phyloP scores from a whole-genome alignment of 2,329 filamentous ascomycete species.

The Botrytis porri region DNA sequence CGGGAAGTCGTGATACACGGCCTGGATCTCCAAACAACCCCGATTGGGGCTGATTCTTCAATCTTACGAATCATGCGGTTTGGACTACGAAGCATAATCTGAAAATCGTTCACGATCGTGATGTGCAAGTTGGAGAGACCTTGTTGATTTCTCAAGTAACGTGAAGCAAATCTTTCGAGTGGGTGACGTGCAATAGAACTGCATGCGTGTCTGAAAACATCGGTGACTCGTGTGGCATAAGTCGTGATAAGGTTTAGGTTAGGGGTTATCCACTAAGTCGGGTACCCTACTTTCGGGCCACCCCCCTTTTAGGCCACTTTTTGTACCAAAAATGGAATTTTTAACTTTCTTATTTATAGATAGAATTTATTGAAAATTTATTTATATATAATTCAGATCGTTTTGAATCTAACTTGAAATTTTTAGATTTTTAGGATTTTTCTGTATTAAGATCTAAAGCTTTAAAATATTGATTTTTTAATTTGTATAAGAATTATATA shows the following conservation, averaged over 20 bases:
- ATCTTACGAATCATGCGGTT: not conserved
- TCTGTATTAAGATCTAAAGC: too few relatives aligned
- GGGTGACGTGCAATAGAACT: not conserved
- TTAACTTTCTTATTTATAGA: too few relatives aligned
- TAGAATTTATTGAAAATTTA: too few relatives aligned
- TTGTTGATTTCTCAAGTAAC: not conserved
- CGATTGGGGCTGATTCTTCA: not conserved
- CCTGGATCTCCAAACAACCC: not conserved
- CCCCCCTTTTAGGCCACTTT: too few relatives aligned
- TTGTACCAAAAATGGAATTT: too few relatives aligned
- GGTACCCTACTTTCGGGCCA: too few relatives aligned
- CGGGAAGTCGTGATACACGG: not conserved
- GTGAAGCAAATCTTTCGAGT: not conserved
- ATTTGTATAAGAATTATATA: too few relatives aligned
- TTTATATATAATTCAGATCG: too few relatives aligned
- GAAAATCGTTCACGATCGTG: not conserved
- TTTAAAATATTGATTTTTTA: too few relatives aligned
- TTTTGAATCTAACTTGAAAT: too few relatives aligned
- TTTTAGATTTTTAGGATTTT: too few relatives aligned
- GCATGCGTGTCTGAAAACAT: not conserved
- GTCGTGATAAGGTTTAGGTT: not conserved
- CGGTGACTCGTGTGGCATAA: not conserved
- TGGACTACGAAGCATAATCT: not conserved
- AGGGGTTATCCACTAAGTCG: not conserved
- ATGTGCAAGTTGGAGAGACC: not conserved